phyloP scores from a whole-genome alignment of 192 early-diverging fungal species.

The Paraglomus occultum region DNA sequence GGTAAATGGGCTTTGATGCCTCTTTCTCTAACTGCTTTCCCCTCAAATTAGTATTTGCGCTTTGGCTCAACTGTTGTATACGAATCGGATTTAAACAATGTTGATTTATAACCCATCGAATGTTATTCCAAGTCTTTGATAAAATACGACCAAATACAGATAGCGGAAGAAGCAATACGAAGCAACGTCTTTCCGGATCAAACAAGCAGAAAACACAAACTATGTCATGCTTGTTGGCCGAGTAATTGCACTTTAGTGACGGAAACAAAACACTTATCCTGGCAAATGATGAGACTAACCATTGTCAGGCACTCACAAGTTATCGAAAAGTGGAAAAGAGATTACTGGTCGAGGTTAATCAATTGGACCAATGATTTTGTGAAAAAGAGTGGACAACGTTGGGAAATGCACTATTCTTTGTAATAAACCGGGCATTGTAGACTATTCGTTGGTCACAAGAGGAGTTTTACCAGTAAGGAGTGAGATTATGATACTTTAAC shows the following conservation, averaged over 20 bases:
- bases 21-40: background rate
- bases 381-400: constrained; percentile 58
- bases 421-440: constrained; percentile 88
- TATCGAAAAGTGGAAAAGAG: constrained; percentile 76
- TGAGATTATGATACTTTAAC: background rate
- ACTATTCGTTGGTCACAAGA: constrained; percentile 77
- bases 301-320: constrained; percentile 87
- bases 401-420: constrained; percentile 79
- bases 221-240: constrained; percentile 88
- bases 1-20: background rate
- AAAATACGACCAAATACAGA: constrained; percentile 89
- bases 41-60: constrained; percentile 77
- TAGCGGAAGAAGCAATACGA: constrained; percentile 84
- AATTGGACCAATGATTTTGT: constrained; percentile 92
- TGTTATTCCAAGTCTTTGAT: constrained; percentile 93
- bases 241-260: constrained; percentile 80
- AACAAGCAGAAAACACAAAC: constrained; percentile 98
- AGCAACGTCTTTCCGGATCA: constrained; percentile 77
- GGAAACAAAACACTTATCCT: constrained; percentile 87
- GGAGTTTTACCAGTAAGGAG: constrained; percentile 56
- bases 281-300: constrained; percentile 99
- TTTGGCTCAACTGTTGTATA: constrained; percentile 95
- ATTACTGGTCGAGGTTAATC: constrained; percentile 92
- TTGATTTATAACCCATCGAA: background rate
- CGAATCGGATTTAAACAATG: background rate